phyloP scores from a whole-genome alignment of 164 flowering plant species.

The Vitis rupestris region DNA sequence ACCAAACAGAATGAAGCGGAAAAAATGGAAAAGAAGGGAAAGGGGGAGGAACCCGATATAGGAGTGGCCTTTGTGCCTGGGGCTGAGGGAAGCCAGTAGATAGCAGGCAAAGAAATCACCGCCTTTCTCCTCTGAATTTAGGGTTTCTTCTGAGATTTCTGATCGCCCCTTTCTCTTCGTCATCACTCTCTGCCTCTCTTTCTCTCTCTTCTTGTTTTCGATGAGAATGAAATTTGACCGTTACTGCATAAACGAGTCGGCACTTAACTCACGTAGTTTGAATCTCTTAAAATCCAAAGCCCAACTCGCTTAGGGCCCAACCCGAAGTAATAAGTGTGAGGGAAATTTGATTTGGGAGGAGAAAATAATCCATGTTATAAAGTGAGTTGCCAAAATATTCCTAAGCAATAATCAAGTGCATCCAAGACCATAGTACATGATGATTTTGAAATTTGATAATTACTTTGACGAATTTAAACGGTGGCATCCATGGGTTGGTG shows the following conservation, averaged over 20 bases:
- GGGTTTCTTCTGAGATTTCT: conserved; percentile 16
- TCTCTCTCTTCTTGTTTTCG: not conserved
- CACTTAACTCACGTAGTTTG: not conserved
- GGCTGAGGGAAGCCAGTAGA: conserved; percentile 67
- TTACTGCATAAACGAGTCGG: conserved; percentile 6
- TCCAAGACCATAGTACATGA: too few species aligned
- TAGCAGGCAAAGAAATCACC: conserved; percentile 74
- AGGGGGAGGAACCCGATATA: conserved; percentile 66
- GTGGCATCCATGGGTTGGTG: too few species aligned
- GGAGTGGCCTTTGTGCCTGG: conserved; percentile 78
- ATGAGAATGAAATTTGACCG: conserved; percentile 31
- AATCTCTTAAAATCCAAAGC: not conserved
- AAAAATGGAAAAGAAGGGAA: not conserved
- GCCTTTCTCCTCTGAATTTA: conserved; percentile 2
- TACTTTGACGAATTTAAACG: too few species aligned
- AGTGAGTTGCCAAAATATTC: too few species aligned
- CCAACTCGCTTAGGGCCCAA: too few species aligned
- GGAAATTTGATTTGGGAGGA: too few species aligned
- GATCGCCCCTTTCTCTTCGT: conserved; percentile 9
- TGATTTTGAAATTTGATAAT: too few species aligned
- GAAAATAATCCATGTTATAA: too few species aligned
- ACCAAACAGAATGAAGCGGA: not conserved
- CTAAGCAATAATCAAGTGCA: too few species aligned
- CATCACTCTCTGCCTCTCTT: conserved; percentile 25
- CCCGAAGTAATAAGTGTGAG: too few species aligned